Evolutionary conservation across 139 green algal genomes (phyloP).

Genomic region (Chlamydomonas urium): DNA sequence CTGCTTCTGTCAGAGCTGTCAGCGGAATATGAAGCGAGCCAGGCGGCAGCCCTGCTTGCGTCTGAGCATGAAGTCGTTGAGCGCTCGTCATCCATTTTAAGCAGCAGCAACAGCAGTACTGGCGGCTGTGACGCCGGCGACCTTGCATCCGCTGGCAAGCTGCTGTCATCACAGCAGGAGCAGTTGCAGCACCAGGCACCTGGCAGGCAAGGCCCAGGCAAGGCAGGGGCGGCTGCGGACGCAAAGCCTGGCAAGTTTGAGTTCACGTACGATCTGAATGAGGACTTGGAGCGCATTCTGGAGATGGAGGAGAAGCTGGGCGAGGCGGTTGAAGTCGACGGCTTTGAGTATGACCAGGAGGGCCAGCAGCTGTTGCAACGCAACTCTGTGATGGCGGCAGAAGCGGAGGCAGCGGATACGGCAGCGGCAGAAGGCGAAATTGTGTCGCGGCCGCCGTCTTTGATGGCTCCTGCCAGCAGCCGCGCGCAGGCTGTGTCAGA

Average conservation of each 20-base stretch:
- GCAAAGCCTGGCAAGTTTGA: constrained; percentile 22
- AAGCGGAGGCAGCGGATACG: no score
- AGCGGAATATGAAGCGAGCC: constrained; percentile 46
- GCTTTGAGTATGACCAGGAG: constrained; percentile 40
- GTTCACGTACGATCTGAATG: constrained; percentile 64
- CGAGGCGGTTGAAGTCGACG: constrained; percentile 20
- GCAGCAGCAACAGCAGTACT: neutral
- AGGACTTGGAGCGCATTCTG: constrained; percentile 57
- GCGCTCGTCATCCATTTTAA: no score
- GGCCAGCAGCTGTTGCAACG: constrained; percentile 18
- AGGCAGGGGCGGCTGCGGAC: neutral
- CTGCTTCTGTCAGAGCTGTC: constrained; percentile 51
- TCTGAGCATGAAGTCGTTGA: neutral
- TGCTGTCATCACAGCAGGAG: neutral
- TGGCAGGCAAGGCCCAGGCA: neutral
- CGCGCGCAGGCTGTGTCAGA: no score
- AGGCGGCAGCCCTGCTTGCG: neutral
- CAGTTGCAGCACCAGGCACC: neutral
- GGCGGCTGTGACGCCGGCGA: neutral
- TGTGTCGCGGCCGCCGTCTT: no score
- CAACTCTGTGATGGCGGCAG: constrained; percentile 3
- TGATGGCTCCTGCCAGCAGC: no score
- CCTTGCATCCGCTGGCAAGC: neutral
- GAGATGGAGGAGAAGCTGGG: constrained; percentile 44
- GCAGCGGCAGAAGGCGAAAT: no score